These are phyloP conservation scores for Beauveria scarabaeidicola DNA, from an alignment of 2,329 filamentous ascomycete genomes.

Conservation along the genomic window DNA sequence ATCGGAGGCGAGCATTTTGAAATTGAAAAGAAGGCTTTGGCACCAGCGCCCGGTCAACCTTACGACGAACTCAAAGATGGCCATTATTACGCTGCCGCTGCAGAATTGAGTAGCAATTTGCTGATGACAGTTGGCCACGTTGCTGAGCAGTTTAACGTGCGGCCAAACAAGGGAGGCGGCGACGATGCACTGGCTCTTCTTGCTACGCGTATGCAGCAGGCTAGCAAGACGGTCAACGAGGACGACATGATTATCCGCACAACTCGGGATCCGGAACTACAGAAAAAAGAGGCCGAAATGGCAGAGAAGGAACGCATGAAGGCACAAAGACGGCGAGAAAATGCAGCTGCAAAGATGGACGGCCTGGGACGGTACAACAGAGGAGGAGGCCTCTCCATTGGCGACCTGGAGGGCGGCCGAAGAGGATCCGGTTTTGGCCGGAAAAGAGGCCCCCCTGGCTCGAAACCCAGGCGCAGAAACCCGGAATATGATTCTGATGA, in stretches of 20 bases:
- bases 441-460: slow-evolving; percentile 44
- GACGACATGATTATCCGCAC: slow-evolving; percentile 62
- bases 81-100: slow-evolving; percentile 68
- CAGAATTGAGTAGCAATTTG: slow-evolving; percentile 58
- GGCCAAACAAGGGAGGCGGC: slow-evolving; percentile 57
- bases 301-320: slow-evolving; percentile 67
- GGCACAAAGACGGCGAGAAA: slow-evolving; percentile 57
- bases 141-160: slow-evolving; percentile 61
- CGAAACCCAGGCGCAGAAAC: slow-evolving; percentile 44
- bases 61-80: slow-evolving; percentile 62
- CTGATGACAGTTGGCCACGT: slow-evolving; percentile 69
- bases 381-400: slow-evolving; percentile 56
- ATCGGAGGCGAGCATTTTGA: slow-evolving; percentile 70
- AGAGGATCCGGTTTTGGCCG: slow-evolving; percentile 36
- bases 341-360: slow-evolving; percentile 55
- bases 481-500: slow-evolving; percentile 72
- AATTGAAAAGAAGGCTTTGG: slow-evolving; percentile 60
- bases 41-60: slow-evolving; percentile 49
- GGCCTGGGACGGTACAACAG: slow-evolving; percentile 42
- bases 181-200: slow-evolving; percentile 64
- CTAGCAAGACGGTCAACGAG: slow-evolving; percentile 46
- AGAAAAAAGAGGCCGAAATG: slow-evolving; percentile 63
- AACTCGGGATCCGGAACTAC: slow-evolving; percentile 65
- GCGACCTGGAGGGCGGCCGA: slow-evolving; percentile 58
- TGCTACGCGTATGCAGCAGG: slow-evolving; percentile 57